A percentile compares a stretch with the other conserved stretches of the same genome.
phyloP scores from a whole-genome alignment of 164 flowering plant genomes.

The Berberis vulgaris region DNA sequence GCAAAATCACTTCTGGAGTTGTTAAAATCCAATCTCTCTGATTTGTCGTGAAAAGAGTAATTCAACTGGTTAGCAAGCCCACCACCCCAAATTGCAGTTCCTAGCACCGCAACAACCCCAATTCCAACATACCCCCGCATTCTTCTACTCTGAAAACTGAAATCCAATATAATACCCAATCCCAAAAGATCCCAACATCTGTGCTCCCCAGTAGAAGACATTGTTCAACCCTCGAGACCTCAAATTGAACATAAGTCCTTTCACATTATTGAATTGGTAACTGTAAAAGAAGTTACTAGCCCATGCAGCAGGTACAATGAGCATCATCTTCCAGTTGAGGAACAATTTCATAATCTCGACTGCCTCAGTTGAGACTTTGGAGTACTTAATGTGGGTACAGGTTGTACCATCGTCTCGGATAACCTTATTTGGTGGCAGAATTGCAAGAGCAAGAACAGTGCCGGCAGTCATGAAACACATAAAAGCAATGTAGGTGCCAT shows the following conservation, averaged over 20 bases:
- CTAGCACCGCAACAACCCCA: slow-evolving; percentile 42
- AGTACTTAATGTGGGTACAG: slow-evolving; percentile 55
- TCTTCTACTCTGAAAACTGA: slow-evolving; percentile 59
- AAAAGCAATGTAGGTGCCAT: slow-evolving; percentile 75
- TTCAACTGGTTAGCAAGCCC: slow-evolving; percentile 68
- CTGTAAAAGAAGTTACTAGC: slow-evolving; percentile 88
- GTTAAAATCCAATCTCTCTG: slow-evolving; percentile 58
- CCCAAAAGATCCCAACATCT: slow-evolving; percentile 97
- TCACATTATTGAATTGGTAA: slow-evolving; percentile 87
- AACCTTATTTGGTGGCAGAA: slow-evolving; percentile 55
- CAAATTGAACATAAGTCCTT: slow-evolving; percentile 56
- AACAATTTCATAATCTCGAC: slow-evolving; percentile 60
- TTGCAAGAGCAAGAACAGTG: slow-evolving; percentile 45
- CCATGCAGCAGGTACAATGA: slow-evolving; percentile 79
- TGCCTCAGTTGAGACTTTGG: slow-evolving; percentile 39
- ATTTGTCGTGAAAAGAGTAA: slow-evolving; percentile 28
- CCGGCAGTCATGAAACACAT: slow-evolving; percentile 78
- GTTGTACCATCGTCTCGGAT: slow-evolving; percentile 60
- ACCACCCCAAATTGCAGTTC: slow-evolving; percentile 54
- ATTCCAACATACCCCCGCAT: slow-evolving; percentile 66
- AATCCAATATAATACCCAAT: no score
- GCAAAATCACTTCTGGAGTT: slow-evolving; percentile 51
- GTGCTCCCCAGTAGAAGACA: slow-evolving; percentile 96
- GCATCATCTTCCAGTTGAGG: slow-evolving; percentile 73
- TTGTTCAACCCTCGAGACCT: no score